These are phyloP conservation scores for Pythium periplocum DNA, from an alignment of 352 stramenopile species.

Conservation along the genomic window DNA sequence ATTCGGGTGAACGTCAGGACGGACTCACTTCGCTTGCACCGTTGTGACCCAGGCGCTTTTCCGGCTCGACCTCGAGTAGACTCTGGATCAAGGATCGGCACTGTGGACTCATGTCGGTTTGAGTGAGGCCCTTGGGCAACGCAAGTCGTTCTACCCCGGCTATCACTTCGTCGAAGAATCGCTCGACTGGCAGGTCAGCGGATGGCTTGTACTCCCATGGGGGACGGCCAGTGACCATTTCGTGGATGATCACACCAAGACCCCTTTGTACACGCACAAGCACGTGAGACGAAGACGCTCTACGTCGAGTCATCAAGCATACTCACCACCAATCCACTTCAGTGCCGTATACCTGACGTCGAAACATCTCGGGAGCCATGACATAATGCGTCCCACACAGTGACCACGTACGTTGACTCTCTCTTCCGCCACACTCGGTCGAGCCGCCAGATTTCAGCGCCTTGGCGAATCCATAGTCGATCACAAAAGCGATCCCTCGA, in stretches of 20 bases:
- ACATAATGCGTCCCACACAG: conserved; percentile 75
- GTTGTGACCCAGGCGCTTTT: conserved; percentile 32
- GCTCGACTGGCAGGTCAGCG: conserved; percentile 15
- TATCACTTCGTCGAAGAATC: conserved; percentile 12
- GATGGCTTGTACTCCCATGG: conserved; percentile 66
- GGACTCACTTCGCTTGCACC: conserved; percentile 26
- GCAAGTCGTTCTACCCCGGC: conserved; percentile 11
- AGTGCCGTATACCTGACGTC: conserved; percentile 24
- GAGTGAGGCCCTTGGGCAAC: not conserved
- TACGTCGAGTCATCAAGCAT: not conserved
- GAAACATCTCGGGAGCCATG: conserved; percentile 67
- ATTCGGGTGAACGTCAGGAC: not conserved
- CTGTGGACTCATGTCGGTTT: conserved; percentile 1
- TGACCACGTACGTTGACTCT: conserved; percentile 1
- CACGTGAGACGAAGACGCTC: too few relatives aligned
- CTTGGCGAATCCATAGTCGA: conserved; percentile 76
- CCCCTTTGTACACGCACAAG: conserved; percentile 25
- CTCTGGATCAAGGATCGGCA: conserved; percentile 7
- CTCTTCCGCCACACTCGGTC: conserved; percentile 51
- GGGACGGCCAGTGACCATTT: conserved; percentile 59
- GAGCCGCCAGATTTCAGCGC: too few relatives aligned
- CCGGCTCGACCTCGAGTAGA: conserved; percentile 23
- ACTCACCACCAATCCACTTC: conserved; percentile 70
- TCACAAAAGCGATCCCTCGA: conserved; percentile 42
- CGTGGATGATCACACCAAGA: conserved; percentile 66